Base-by-base conservation (phyloP, 2,329 filamentous ascomycete species). In the Myrmaecium sp. region DNA sequence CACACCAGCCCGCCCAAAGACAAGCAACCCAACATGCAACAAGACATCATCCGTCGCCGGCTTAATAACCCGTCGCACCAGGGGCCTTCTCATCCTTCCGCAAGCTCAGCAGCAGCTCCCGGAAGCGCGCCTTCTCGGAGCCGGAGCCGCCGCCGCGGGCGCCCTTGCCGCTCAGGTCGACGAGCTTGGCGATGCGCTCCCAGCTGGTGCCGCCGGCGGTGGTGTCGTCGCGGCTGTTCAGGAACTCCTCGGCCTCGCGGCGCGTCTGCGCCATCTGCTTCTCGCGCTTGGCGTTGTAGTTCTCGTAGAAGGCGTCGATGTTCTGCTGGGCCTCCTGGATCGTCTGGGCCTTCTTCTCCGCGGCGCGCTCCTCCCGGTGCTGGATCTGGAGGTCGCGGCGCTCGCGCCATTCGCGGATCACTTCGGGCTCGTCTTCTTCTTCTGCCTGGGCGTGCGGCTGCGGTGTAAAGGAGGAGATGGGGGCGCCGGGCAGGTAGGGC, bases 251-350 rank as follows among this genome's bases (percentile, higher is more conserved):
- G 5, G 86, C 89, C 42, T 98, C 89, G 52, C 79, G 77, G 43
- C 76, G 72, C 30, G 86, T 89, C 60, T 92, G 81, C 13, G 76
- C 65, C 39, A 94, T 76, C 32, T 69, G 71, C 67, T 95, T 95
- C 52, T 98, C 89, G 53, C 89, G 86, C 62, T 94, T 93, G 54
- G 77, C 74, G 62, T 95, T 95, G 64, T 98, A 98, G 57, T 93
- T 94, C 49, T 94, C 84, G 64, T 98, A 98, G 59, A 95, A 98
- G 52, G 94, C 89, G 51, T 98, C 89, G 37, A 98, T 92, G 52
- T 91, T 89, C 50, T 84, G 69, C 47, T 83, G 82, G 7, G 89
- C 89, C 41, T 89, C 82, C 51, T 81, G 73, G 47, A 94, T 60
- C 2, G 83, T 94, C 51, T 86, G 74, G 35, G 71, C 69, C 51